A percentile compares a stretch with the other conserved stretches of the same genome.
phyloP scores from a whole-genome alignment of 305 asterid genomes.

The Caryopteris hybrid region DNA sequence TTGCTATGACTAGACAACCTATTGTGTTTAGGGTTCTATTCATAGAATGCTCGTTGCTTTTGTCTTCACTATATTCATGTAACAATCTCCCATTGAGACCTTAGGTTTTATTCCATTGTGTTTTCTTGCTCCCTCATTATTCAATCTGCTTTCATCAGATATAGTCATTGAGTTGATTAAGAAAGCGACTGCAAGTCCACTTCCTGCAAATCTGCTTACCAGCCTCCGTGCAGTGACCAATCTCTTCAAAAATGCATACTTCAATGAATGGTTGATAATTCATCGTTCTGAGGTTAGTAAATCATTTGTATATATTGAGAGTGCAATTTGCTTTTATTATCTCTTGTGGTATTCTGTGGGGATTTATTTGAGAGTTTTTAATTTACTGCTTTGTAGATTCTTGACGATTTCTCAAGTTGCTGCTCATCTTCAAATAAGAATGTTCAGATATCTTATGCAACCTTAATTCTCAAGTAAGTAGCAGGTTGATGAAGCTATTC shows the following conservation, averaged over 20 bases:
- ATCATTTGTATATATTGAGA: background rate
- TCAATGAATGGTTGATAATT: constrained; percentile 58
- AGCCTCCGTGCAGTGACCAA: constrained; percentile 84
- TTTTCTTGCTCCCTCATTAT: constrained; percentile 4
- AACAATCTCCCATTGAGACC: background rate
- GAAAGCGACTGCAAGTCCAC: constrained; percentile 69
- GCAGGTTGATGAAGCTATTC: constrained; percentile 7
- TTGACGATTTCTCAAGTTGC: constrained; percentile 76
- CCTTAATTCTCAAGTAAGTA: constrained; percentile 91
- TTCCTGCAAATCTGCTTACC: constrained; percentile 85
- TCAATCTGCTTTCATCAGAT: constrained; percentile 42
- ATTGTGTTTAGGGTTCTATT: background rate
- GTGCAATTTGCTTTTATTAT: background rate
- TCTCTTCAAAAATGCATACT: constrained; percentile 58
- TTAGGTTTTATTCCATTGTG: background rate
- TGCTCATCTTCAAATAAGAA: constrained; percentile 84
- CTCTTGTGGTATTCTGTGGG: background rate
- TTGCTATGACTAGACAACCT: background rate
- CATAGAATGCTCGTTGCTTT: background rate
- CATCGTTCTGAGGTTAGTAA: constrained; percentile 77
- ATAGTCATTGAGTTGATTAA: constrained; percentile 59
- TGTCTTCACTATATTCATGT: background rate
- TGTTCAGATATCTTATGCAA: constrained; percentile 80
- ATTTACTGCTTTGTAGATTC: constrained; percentile 57
- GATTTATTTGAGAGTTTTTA: constrained; percentile 12